Conservation (phyloP, 805 yeast species). For the Barnettozyma vustinii region DNA sequence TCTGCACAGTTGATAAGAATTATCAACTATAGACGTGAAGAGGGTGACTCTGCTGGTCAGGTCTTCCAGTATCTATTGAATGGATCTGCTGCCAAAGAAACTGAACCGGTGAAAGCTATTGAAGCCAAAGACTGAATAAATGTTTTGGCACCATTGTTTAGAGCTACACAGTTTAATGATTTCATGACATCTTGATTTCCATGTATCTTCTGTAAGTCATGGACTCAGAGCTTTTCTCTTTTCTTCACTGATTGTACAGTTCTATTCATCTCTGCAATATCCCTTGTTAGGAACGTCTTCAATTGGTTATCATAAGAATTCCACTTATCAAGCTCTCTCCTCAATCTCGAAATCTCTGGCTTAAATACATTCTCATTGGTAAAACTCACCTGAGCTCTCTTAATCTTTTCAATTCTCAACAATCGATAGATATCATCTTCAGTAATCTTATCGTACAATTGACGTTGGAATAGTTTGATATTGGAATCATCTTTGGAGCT, state of each 20-base stretch:
- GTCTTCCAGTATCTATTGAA: conserved; percentile 40
- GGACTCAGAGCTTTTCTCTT: conserved; percentile 3
- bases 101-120: not conserved
- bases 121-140: not conserved
- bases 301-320: conserved; percentile 19
- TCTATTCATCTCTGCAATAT: conserved; percentile 18
- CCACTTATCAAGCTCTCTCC: conserved; percentile 17
- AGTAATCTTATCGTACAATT: conserved; percentile 4
- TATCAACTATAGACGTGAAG: conserved; percentile 51
- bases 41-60: conserved; percentile 60
- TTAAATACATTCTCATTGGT: conserved; percentile 15
- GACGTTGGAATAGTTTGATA: conserved; percentile 1
- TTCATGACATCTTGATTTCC: conserved; percentile 3
- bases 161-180: conserved; percentile 4
- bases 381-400: conserved; percentile 14
- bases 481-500: not conserved
- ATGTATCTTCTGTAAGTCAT: not conserved
- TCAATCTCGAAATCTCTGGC: conserved; percentile 16
- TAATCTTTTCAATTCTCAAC: conserved; percentile 17
- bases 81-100: conserved; percentile 1
- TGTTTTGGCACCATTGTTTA: not conserved
- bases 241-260: conserved; percentile 13
- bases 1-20: conserved; percentile 77
- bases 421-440: conserved; percentile 18
- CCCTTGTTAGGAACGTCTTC: conserved; percentile 18